phyloP scores from a whole-genome alignment of 148 eudicot species.

The Linanthus parryae region DNA sequence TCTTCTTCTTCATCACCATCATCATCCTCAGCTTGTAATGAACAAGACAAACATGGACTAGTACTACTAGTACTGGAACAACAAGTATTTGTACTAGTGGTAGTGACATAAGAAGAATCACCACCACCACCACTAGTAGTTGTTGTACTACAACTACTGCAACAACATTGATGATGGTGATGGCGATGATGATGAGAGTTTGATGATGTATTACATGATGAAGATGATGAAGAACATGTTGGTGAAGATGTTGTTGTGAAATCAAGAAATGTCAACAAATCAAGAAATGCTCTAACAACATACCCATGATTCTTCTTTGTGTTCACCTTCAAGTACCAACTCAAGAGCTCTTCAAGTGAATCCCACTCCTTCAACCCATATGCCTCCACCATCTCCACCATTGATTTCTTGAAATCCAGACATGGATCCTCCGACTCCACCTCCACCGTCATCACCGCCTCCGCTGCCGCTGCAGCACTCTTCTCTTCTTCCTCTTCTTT shows the following conservation, averaged over 20 bases:
- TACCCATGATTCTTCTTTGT: constrained; percentile 53
- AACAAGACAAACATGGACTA: constrained; percentile 49
- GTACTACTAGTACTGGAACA: too few relatives aligned
- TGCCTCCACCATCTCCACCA: constrained; percentile 88
- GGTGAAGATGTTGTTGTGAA: constrained; percentile 11
- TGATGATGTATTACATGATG: constrained; percentile 20
- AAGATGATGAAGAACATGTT: constrained; percentile 32
- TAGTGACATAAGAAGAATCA: too few relatives aligned
- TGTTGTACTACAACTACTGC: too few relatives aligned
- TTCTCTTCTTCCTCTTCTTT: constrained; percentile 15
- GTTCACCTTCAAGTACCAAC: constrained; percentile 63
- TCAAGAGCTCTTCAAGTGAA: constrained; percentile 53
- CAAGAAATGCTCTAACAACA: constrained; percentile 75
- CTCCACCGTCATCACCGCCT: constrained; percentile 39
- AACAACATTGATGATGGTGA: too few relatives aligned
- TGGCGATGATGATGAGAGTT: too few relatives aligned
- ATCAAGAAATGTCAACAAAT: constrained; percentile 42
- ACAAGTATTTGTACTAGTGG: too few relatives aligned
- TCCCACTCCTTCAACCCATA: constrained; percentile 65
- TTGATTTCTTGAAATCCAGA: constrained; percentile 58
- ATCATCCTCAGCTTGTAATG: constrained; percentile 41
- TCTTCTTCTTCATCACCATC: constrained; percentile 23
- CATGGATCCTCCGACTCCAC: constrained; percentile 69
- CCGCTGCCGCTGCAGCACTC: constrained; percentile 51
- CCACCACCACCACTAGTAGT: too few relatives aligned